phyloP scores from a whole-genome alignment of 2,329 filamentous ascomycete genomes.

The Ophiocordyceps camponoti-floridani region DNA sequence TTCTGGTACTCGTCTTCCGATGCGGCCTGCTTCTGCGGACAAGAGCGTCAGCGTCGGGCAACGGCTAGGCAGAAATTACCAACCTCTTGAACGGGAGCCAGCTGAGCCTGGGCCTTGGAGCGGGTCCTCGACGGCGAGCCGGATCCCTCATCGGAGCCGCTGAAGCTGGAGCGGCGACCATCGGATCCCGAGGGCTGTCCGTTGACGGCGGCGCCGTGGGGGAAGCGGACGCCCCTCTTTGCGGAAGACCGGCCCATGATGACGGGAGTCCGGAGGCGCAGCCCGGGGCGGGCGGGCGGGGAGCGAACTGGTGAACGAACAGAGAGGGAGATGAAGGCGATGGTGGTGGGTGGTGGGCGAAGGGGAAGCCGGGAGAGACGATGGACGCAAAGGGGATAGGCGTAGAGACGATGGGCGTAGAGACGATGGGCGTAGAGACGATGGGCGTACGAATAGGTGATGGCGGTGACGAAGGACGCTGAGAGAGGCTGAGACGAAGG shows the following conservation, averaged over 20 bases:
- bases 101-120: conserved; percentile 9
- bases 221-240: conserved; percentile 36
- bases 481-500: no score
- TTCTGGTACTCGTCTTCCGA: conserved; percentile 67
- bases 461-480: no score
- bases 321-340: no score
- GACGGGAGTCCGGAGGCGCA: background rate
- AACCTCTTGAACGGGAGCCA: conserved; percentile 19
- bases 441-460: no score
- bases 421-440: no score
- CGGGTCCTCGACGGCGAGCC: conserved; percentile 15
- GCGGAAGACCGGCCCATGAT: conserved; percentile 15
- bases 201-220: conserved; percentile 20
- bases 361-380: no score
- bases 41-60: background rate
- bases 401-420: no score
- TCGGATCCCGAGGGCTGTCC: conserved; percentile 23
- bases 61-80: background rate
- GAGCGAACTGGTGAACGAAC: background rate
- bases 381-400: no score
- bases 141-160: conserved; percentile 42
- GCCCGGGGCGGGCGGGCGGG: background rate
- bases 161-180: conserved; percentile 51
- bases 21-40: conserved; percentile 21
- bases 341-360: no score